Base-by-base conservation (phyloP, 306 rosid species). In the Lotus japonicus region DNA sequence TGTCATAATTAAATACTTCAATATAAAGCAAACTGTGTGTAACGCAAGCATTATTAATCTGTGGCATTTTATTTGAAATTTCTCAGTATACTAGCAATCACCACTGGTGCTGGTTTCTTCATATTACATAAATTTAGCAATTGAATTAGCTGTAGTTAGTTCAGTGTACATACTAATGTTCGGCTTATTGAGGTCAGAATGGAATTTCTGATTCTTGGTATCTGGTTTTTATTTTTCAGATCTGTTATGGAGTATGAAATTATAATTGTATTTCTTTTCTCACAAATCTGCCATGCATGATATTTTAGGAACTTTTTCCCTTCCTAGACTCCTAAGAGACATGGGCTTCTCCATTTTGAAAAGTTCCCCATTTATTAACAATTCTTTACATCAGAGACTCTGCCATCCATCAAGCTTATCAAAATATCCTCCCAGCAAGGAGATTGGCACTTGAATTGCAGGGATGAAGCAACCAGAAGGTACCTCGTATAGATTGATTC, bases 371-470 rank as follows among this genome's bases (percentile, higher is more conserved):
- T 83, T 11, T 64, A 15, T 78, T 69, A 53, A 17, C 85, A 94
- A 97, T 94, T 85, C 83, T 94, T 94, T 46, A 80, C 88, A 6
- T 73, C 89, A 18, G 83, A 84, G 41, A 97, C 98, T 51, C 73
- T 88, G 59, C 85, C 98, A 94, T 62, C 87, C 98, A 60, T 88
- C 97, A 74, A 90, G 77, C 74, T 80, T 94, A 70, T 97, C 98
- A 17, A 85, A 86, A 77, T 94, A 90, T 83, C 89, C 95, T 71
- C 96, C 97, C 48, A 85, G 90, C 84, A 94, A 94, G 79, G 98
- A 94, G 77, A 94, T 94, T 42, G 97, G 90, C 43, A 86, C 92
- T n/a, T 11, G 90, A 94, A 81, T 70, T 94, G 73, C 91, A n/a
- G 84, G 60, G 94, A 87, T 28, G 96, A 77, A 77, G 86, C 68